phyloP scores from a whole-genome alignment of 345 rosid genomes.

The Corchorus olitorius region DNA sequence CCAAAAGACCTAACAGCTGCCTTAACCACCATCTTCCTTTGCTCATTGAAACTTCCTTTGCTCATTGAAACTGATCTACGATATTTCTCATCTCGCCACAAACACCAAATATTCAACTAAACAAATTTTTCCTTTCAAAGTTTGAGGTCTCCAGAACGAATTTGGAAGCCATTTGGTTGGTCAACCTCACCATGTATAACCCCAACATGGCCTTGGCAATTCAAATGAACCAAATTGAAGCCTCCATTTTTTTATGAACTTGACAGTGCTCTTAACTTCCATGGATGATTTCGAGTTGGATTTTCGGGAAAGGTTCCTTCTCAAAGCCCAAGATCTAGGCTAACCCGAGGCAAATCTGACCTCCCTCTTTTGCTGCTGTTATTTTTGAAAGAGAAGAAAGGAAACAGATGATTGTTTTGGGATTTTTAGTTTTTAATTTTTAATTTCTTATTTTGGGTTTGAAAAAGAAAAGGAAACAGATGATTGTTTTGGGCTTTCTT shows the following conservation, averaged over 20 bases:
- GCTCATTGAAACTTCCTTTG: too few species aligned
- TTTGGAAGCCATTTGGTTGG: background rate
- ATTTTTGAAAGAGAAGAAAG: too few species aligned
- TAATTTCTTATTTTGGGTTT: too few species aligned
- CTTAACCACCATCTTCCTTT: slow-evolving; percentile 7
- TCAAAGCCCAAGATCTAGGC: too few species aligned
- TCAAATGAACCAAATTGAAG: background rate
- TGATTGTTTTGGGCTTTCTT: too few species aligned
- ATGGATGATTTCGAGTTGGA: background rate
- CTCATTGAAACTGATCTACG: background rate
- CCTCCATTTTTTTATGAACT: background rate
- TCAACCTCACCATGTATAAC: background rate
- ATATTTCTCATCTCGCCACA: background rate
- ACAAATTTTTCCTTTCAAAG: background rate
- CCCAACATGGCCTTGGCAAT: background rate
- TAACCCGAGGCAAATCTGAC: too few species aligned
- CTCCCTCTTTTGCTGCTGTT: too few species aligned
- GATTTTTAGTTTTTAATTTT: too few species aligned
- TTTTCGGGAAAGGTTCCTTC: background rate
- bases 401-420: too few species aligned
- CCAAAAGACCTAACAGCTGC: too few species aligned
- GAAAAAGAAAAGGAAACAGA: too few species aligned
- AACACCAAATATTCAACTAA: background rate
- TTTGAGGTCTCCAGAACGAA: too few species aligned
- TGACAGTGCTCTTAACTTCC: background rate